A percentile compares a stretch with the other conserved stretches of the same genome.
Evolutionary conservation across 768 basidiomycete species (phyloP).

Genomic region (Phanerochaete sordida): DNA sequence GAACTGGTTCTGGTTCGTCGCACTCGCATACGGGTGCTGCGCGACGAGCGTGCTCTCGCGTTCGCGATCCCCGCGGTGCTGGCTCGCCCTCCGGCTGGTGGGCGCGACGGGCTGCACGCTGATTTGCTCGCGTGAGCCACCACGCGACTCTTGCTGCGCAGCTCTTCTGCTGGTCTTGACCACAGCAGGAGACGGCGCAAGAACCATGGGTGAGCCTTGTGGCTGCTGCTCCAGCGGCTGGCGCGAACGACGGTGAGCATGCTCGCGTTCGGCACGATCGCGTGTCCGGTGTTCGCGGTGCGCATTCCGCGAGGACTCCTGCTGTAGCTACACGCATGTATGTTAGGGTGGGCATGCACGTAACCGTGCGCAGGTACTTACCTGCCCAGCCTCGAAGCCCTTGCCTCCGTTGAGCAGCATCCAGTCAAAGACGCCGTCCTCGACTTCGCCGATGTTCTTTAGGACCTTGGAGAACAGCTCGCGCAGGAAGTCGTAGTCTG

Average conservation of each 20-base stretch:
- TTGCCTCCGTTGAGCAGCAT: slow-evolving; percentile 92
- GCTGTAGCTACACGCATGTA: not conserved
- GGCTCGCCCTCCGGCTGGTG: slow-evolving; percentile 63
- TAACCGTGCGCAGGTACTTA: slow-evolving; percentile 22
- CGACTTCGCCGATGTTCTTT: slow-evolving; percentile 81
- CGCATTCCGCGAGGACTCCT: slow-evolving; percentile 36
- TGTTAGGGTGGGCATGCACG: too few relatives aligned
- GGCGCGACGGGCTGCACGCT: slow-evolving; percentile 70
- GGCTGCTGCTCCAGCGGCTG: slow-evolving; percentile 46
- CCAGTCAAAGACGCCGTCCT: slow-evolving; percentile 96
- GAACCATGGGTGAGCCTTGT: slow-evolving; percentile 55
- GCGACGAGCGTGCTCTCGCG: slow-evolving; percentile 40
- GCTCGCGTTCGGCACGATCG: slow-evolving; percentile 50
- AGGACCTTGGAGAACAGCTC: slow-evolving; percentile 92
- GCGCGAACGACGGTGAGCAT: slow-evolving; percentile 50
- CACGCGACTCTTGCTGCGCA: slow-evolving; percentile 47
- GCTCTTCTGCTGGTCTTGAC: slow-evolving; percentile 55
- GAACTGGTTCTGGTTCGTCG: slow-evolving; percentile 56
- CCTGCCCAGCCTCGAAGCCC: slow-evolving; percentile 90
- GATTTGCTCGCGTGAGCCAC: slow-evolving; percentile 42
- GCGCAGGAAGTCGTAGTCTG: slow-evolving; percentile 96
- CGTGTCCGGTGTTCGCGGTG: slow-evolving; percentile 47
- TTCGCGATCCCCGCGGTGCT: slow-evolving; percentile 38
- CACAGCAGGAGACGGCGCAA: slow-evolving; percentile 63
- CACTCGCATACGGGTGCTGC: slow-evolving; percentile 65